phyloP scores from a whole-genome alignment of 345 rosid genomes.

The Sapria himalayana region DNA sequence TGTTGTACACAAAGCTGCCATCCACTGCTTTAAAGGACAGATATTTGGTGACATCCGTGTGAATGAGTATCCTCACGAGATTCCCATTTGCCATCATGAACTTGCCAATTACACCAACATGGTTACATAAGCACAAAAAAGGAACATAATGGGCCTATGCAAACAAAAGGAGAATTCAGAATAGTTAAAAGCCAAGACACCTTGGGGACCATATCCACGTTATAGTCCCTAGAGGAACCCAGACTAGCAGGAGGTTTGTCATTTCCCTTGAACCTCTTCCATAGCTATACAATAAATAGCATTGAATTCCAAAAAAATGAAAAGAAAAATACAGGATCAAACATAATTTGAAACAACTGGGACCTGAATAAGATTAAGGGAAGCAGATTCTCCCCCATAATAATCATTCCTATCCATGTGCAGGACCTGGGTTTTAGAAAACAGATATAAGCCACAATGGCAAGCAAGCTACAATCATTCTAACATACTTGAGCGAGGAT shows the following conservation, averaged over 20 bases:
- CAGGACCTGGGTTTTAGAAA: conserved; percentile 71
- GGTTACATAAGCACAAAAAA: background rate
- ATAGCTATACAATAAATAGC: conserved; percentile 35
- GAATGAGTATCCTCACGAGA: conserved; percentile 97
- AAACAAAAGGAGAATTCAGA: background rate
- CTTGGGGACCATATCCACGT: conserved; percentile 98
- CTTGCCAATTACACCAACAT: conserved; percentile 15
- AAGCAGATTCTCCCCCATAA: conserved; percentile 96
- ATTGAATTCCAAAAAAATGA: background rate
- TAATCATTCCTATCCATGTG: conserved; percentile 98
- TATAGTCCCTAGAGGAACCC: conserved; percentile 92
- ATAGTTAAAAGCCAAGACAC: conserved; percentile 13
- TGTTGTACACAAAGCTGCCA: conserved; percentile 77
- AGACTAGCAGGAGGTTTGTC: conserved; percentile 81
- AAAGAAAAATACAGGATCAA: background rate
- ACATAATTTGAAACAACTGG: background rate
- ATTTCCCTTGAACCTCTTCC: conserved; percentile 80
- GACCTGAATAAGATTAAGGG: conserved; percentile 92
- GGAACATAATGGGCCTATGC: background rate
- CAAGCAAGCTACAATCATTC: too few species aligned
- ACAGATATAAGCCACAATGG: too few species aligned
- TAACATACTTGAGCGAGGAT: too few species aligned
- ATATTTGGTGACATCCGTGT: conserved; percentile 84
- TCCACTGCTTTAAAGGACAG: conserved; percentile 87
- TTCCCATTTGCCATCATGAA: conserved; percentile 97